Evolutionary conservation across 2,329 filamentous ascomycete genomes (phyloP), one percentile per base, ranked within the genome.

Genomic region (Paraphaeosphaeria sporulosa): DNA sequence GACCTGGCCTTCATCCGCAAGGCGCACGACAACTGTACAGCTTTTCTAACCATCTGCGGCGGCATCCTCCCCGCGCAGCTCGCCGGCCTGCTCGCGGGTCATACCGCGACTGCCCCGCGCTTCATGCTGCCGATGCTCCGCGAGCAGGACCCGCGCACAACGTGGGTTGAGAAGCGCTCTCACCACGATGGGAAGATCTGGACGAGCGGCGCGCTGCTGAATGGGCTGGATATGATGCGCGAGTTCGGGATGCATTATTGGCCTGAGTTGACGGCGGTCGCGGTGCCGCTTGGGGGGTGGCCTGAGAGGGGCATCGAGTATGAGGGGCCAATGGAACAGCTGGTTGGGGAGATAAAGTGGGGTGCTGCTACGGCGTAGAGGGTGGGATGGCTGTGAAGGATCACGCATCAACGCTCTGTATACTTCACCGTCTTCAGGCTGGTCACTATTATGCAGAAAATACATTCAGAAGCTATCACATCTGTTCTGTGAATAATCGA

Each of bases 21-120:
- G 59, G 58, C 66, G 9, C 76, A 73, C 64, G 67, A 71, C 0
- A 60, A 71, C 8, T 79, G 74, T 34, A 32, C 17, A 23, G 79
- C 78, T 2, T 81, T 81, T 64, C 58, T 82, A 15, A 71, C 70
- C 52, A 73, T 82, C 60, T 82, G 80, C 58, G 79, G 71, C 12
- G 80, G 80, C 55, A 57, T 79, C 27, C 19, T 70, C 17, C 60
- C 70, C 7, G 73, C 75, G 3, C 64, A 76, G 1, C 58, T 70
- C 30, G 76, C 79, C 0, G 79, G 79, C 0, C 27, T 82, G 1
- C 63, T 81, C 4, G 52, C 71, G 1, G 78, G 73, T 6, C 80
- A 79, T 66, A 81, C 75, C 0, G 76, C 66, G 1, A 80, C 80
- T 0, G 78, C 65, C 1, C 80, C 80, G 1, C 74, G 71, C 3